A percentile compares a stretch with the other conserved stretches of the same genome.
phyloP scores from a whole-genome alignment of 2,329 filamentous ascomycete species.

The Hypomyces perniciosus region DNA sequence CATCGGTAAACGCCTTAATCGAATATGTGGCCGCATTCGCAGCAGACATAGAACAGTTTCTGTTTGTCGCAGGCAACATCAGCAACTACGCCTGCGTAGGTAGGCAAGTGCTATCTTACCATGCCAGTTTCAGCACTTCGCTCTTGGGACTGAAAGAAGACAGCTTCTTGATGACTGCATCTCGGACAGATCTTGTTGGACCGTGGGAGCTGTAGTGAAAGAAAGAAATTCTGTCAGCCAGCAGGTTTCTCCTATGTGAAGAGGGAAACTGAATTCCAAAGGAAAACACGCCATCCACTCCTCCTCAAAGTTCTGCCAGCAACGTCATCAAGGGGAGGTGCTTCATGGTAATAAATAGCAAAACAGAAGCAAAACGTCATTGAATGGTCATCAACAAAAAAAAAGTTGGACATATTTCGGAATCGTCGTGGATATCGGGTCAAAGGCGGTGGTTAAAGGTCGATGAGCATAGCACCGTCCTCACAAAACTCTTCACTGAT shows the following conservation, averaged over 20 bases:
- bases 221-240: constrained; percentile 39
- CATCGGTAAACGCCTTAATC: constrained; percentile 35
- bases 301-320: constrained; percentile 3
- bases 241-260: constrained; percentile 22
- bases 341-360: neutral
- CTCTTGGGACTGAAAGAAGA: constrained; percentile 99
- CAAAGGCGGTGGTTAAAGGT: constrained; percentile 11
- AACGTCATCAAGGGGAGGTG: neutral
- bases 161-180: constrained; percentile 82
- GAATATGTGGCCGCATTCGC: constrained; percentile 86
- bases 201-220: constrained; percentile 70
- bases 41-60: constrained; percentile 95
- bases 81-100: neutral
- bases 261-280: constrained; percentile 23
- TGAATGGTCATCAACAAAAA: neutral
- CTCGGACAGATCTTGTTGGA: constrained; percentile 78
- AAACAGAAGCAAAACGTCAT: neutral
- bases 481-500: constrained; percentile 19
- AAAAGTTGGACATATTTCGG: neutral
- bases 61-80: constrained; percentile 28
- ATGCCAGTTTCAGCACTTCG: constrained; percentile 96
- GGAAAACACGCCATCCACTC: constrained; percentile 4
- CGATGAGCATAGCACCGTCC: constrained; percentile 18
- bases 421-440: constrained; percentile 1
- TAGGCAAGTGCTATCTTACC: constrained; percentile 51